Percentiles rank a stretch among this genome's conserved stretches.
Evolutionary conservation across 2,329 filamentous ascomycete species (phyloP).

Genomic region (Microcyclospora tardicrescens): DNA sequence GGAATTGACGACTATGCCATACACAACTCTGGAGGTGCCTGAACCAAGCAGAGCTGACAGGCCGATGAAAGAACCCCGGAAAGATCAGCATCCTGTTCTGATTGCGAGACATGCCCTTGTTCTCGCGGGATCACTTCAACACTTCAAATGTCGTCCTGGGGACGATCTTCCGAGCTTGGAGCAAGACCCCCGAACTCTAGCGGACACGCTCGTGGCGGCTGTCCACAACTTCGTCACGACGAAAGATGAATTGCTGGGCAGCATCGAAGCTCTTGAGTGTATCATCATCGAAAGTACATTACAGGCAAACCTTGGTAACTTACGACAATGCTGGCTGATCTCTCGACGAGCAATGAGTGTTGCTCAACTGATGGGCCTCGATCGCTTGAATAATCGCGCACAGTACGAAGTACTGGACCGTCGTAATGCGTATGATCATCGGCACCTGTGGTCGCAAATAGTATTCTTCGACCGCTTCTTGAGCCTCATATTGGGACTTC

Average conservation of each 20-base stretch:
- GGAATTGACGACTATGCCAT: no score
- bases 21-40: no score
- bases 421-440: conserved; percentile 18
- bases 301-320: conserved; percentile 34
- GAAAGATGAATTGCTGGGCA: conserved; percentile 35
- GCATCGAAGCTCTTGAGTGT: conserved; percentile 40
- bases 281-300: conserved; percentile 38
- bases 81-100: no score
- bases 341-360: conserved; percentile 37
- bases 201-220: no score
- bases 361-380: conserved; percentile 38
- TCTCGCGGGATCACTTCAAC: no score
- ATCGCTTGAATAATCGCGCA: conserved; percentile 28
- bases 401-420: conserved; percentile 23
- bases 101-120: no score
- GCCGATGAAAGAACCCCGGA: no score
- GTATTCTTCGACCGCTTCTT: conserved; percentile 36
- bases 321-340: conserved; percentile 38
- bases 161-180: no score
- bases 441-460: conserved; percentile 36
- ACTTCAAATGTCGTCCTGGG: no score
- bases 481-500: conserved; percentile 36
- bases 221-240: conserved; percentile 24
- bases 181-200: no score
- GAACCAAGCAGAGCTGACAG: no score